Conservation (phyloP, 768 basidiomycete species). For the Leccinellum albellum region DNA sequence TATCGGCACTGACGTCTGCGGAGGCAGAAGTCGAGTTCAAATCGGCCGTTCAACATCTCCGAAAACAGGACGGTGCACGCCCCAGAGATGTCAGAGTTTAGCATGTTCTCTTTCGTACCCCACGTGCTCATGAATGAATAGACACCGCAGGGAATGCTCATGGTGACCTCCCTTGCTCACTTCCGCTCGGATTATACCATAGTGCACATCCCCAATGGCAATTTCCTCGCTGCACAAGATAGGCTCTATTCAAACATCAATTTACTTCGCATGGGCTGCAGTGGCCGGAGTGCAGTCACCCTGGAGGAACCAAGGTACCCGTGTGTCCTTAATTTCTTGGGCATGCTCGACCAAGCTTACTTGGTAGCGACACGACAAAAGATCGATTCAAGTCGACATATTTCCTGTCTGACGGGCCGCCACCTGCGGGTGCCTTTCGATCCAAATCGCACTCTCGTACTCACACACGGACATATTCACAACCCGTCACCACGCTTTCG, state of each 20-base stretch:
- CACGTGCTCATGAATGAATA: conserved; percentile 23
- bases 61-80: conserved; percentile 64
- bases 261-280: conserved; percentile 79
- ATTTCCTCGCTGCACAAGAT: conserved; percentile 59
- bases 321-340: conserved; percentile 3
- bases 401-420: conserved; percentile 45
- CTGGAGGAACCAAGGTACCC: conserved; percentile 67
- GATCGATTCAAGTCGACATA: conserved; percentile 76
- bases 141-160: conserved; percentile 65
- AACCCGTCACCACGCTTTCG: conserved; percentile 23
- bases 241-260: conserved; percentile 80
- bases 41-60: conserved; percentile 54
- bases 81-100: conserved; percentile 52
- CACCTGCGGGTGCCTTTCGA: conserved; percentile 21
- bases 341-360: conserved; percentile 8
- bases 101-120: background rate
- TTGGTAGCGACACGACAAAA: conserved; percentile 66
- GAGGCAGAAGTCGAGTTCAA: conserved; percentile 58
- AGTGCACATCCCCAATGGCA: conserved; percentile 66
- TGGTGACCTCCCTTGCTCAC: conserved; percentile 82
- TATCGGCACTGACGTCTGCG: conserved; percentile 35
- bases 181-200: conserved; percentile 88
- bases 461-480: conserved; percentile 29
- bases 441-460: conserved; percentile 29
- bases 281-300: conserved; percentile 72